Evolutionary conservation across 2,329 filamentous ascomycete species (phyloP), one percentile per base, ranked within the genome.

Genomic region (Mycocentrospora acerina): DNA sequence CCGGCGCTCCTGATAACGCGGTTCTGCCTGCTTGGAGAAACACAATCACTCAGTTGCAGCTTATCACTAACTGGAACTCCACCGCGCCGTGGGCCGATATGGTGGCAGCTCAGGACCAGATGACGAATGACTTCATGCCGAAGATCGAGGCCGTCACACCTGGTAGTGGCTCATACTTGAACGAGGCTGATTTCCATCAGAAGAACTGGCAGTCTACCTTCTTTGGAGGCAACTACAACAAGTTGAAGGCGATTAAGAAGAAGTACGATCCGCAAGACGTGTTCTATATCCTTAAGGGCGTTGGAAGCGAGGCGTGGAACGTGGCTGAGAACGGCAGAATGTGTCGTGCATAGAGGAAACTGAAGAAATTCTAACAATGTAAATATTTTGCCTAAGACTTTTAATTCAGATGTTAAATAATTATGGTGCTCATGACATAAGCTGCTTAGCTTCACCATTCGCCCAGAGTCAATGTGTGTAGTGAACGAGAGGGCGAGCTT

Each of bases 161-260:
- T 3, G 52, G 42, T n/a, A 52, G 48, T 19, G 60, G 54, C 3
- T 39, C 57, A 2, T 64, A 64, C 32, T 38, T 63, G 28, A 64
- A 58, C 35, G 60, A 64, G 35, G 59, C 55, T 4, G 53, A 62
- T 32, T 54, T 55, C 36, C 41, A 47, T 11, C 45, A 59, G 31
- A 38, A 42, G 5, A 51, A 56, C 32, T 64, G 54, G 54, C 35
- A 59, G 35, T 24, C 29, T 11, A 44, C 42, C 10, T 63, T 60
- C 27, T 64, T 51, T 12, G 51, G 53, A 13, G 71, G 87, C 89
- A 0, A 83, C 83, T 6, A 74, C 95, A 41, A 34, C 10, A 53
- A 54, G 34, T 48, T 64, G 4, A 39, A 42, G n/a, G 35, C 37
- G n/a, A 59, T 57, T 32, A 57, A 57, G 49, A 40, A 44, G 28